These are phyloP conservation scores for Allantophomopsis lycopodina DNA, from an alignment of 2,329 filamentous ascomycete genomes.

Conservation along the genomic window DNA sequence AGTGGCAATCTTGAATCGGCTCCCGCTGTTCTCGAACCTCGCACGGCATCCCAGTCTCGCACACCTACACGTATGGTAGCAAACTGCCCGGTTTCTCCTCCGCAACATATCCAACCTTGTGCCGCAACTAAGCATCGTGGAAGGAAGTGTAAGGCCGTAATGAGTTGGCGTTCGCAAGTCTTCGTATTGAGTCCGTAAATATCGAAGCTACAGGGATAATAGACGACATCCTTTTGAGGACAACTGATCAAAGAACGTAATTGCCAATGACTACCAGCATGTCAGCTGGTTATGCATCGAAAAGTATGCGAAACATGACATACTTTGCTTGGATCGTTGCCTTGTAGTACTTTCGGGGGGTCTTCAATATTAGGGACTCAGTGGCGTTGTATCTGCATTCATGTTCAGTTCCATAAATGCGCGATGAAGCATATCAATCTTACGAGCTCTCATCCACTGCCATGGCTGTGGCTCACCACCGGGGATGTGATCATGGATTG, in stretches of 20 bases:
- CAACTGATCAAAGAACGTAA: conserved; percentile 82
- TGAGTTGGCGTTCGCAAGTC: conserved; percentile 57
- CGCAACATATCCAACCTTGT: conserved; percentile 81
- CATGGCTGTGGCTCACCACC: conserved; percentile 4
- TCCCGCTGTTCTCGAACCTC: conserved; percentile 19
- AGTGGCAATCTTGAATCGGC: conserved; percentile 44
- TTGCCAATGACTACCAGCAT: conserved; percentile 58
- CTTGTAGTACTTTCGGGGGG: conserved; percentile 52
- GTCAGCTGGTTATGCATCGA: not conserved
- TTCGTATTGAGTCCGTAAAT: conserved; percentile 58
- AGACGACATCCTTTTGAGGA: conserved; percentile 62
- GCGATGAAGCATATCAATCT: conserved; percentile 3
- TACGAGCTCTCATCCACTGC: conserved; percentile 3
- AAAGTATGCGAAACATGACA: conserved; percentile 19
- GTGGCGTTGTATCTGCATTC: conserved; percentile 45
- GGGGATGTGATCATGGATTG: not conserved
- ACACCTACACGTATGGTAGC: conserved; percentile 17
- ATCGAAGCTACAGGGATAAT: conserved; percentile 68
- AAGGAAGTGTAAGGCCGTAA: conserved; percentile 55
- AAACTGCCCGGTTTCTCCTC: conserved; percentile 80
- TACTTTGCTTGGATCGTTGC: conserved; percentile 53
- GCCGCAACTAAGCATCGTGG: conserved; percentile 82
- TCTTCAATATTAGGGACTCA: conserved; percentile 46
- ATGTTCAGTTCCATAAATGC: not conserved
- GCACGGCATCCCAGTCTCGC: too few species aligned